Percentiles rank a stretch among this genome's conserved stretches.
Evolutionary conservation across 2,329 filamentous ascomycete species (phyloP).

Genomic region (Pseudogymnoascus verrucosus): DNA sequence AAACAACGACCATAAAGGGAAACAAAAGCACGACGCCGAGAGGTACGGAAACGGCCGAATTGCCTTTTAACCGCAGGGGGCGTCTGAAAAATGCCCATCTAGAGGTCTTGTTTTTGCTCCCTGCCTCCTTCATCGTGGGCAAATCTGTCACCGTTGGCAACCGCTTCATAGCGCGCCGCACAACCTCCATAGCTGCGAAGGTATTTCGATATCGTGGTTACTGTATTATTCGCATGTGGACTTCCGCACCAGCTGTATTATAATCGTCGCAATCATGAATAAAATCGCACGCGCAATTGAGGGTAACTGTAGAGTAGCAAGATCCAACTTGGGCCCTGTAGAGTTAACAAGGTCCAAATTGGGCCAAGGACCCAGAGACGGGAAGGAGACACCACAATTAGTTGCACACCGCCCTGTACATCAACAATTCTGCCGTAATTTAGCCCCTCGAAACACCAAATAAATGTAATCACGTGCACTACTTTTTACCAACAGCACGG

Average conservation of each 20-base stretch:
- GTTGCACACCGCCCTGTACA: background rate
- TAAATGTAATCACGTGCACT: background rate
- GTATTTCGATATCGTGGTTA: conserved; percentile 9
- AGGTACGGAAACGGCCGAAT: conserved; percentile 87
- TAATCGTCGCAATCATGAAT: background rate
- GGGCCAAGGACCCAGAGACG: background rate
- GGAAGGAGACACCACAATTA: conserved; percentile 6
- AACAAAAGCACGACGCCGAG: conserved; percentile 89
- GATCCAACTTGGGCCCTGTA: background rate
- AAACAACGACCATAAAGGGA: conserved; percentile 79
- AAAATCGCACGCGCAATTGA: background rate
- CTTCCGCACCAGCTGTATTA: background rate
- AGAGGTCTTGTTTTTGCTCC: conserved; percentile 33
- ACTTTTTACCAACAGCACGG: background rate
- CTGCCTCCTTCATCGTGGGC: conserved; percentile 37
- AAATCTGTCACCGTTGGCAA: conserved; percentile 38
- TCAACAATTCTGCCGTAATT: conserved; percentile 6
- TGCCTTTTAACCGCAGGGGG: conserved; percentile 80
- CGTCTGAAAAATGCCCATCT: conserved; percentile 74
- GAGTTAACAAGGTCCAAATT: background rate
- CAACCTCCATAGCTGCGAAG: conserved; percentile 38
- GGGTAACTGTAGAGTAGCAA: too few relatives aligned
- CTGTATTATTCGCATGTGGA: background rate
- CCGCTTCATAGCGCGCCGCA: conserved; percentile 45
- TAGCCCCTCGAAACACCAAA: background rate